These are phyloP conservation scores for Rutstroemia sp. DNA, from an alignment of 2,329 filamentous ascomycete species.

Conservation along the genomic window DNA sequence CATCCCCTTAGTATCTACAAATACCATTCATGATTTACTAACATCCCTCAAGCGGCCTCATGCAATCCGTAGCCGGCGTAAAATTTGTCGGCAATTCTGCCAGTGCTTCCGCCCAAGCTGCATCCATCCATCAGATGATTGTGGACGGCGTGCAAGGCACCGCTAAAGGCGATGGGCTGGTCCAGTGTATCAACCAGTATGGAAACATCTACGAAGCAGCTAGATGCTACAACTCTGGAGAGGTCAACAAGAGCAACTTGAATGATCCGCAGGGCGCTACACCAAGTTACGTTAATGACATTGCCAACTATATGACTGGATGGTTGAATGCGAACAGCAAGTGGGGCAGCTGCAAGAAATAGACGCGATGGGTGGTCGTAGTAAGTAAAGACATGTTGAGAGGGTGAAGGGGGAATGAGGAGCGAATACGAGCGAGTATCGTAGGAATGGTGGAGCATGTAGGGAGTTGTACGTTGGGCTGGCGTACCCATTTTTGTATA, in stretches of 20 bases:
- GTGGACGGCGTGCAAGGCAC: slow-evolving; percentile 28
- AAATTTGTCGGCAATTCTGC: slow-evolving; percentile 15
- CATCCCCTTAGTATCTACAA: neutral
- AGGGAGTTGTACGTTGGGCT: too few relatives aligned
- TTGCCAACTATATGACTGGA: slow-evolving; percentile 23
- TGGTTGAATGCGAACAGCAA: slow-evolving; percentile 5
- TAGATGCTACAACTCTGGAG: slow-evolving; percentile 27
- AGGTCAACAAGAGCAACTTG: slow-evolving; percentile 21
- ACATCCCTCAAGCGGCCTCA: slow-evolving; percentile 16
- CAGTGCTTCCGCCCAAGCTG: slow-evolving; percentile 15
- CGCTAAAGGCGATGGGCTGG: slow-evolving; percentile 19
- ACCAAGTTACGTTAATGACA: slow-evolving; percentile 26
- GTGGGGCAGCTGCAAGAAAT: neutral
- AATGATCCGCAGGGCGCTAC: slow-evolving; percentile 23
- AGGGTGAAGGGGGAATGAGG: too few relatives aligned
- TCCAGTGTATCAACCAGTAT: slow-evolving; percentile 23
- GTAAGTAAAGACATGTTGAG: neutral
- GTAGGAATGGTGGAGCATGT: too few relatives aligned
- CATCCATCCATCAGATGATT: slow-evolving; percentile 25
- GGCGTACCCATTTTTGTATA: too few relatives aligned
- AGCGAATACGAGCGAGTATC: too few relatives aligned
- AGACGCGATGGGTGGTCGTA: neutral
- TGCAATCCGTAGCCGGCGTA: slow-evolving; percentile 22
- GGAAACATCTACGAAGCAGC: slow-evolving; percentile 26
- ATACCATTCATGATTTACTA: neutral